Conservation (phyloP, 495 filamentous ascomycete species). For the Darksidea phi region DNA sequence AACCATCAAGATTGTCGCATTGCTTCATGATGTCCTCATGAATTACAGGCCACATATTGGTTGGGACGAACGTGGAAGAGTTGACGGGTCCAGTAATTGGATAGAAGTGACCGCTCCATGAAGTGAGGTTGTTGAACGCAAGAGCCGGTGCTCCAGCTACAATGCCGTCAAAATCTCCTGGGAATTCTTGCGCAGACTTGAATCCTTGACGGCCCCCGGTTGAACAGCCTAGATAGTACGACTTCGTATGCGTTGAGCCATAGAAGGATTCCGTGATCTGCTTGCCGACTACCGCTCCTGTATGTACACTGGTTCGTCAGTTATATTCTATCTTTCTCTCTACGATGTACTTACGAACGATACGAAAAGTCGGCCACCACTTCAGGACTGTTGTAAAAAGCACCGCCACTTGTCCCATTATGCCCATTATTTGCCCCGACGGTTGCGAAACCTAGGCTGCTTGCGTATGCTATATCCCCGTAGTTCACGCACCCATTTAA, state of each 20-base stretch:
- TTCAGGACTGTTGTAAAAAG: constrained; percentile 54
- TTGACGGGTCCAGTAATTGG: not conserved
- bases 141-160: constrained; percentile 46
- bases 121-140: constrained; percentile 49
- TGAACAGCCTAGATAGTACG: constrained; percentile 59
- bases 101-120: constrained; percentile 46
- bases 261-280: constrained; percentile 52
- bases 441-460: constrained; percentile 54
- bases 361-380: constrained; percentile 54
- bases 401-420: constrained; percentile 52
- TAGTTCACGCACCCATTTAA: constrained; percentile 38
- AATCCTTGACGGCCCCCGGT: constrained; percentile 57
- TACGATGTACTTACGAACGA: constrained; percentile 36
- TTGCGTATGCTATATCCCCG: constrained; percentile 37
- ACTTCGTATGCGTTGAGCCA: constrained; percentile 46
- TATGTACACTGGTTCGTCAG: constrained; percentile 26
- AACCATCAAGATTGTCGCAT: constrained; percentile 25
- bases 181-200: constrained; percentile 52
- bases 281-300: constrained; percentile 44
- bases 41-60: constrained; percentile 35
- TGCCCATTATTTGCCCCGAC: constrained; percentile 52
- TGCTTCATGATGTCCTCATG: constrained; percentile 28
- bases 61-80: constrained; percentile 34
- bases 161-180: constrained; percentile 52
- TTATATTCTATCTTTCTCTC: too few relatives aligned